Conservation (phyloP, 805 yeast species). For the Teunomyces pallodes region DNA sequence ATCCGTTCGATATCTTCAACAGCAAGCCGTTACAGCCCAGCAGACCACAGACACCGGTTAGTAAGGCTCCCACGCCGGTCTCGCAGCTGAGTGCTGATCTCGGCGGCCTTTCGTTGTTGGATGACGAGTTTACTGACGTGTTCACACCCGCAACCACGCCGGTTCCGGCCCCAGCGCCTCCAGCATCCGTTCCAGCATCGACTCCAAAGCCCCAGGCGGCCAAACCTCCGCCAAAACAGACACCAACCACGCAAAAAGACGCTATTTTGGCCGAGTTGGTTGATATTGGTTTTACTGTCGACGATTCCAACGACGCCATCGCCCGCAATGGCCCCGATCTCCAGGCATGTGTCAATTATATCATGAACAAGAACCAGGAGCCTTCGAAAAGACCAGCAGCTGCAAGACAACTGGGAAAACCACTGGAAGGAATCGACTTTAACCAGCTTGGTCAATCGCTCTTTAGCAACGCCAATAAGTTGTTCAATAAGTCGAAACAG, state of each 20-base stretch:
- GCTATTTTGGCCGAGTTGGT: constrained; percentile 62
- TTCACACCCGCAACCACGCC: constrained; percentile 13
- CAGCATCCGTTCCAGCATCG: not conserved
- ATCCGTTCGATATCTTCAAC: constrained; percentile 27
- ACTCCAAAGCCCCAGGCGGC: not conserved
- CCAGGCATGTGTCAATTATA: constrained; percentile 60
- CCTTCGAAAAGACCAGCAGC: not conserved
- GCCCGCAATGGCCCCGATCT: constrained; percentile 57
- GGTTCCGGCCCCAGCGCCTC: not conserved
- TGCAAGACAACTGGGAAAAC: too few relatives aligned
- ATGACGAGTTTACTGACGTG: constrained; percentile 45
- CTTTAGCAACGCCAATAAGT: constrained; percentile 56
- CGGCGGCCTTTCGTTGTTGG: constrained; percentile 24
- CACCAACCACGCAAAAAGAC: constrained; percentile 24
- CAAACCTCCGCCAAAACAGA: not conserved
- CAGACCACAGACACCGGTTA: not conserved
- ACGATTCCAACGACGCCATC: constrained; percentile 60
- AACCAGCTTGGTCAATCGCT: constrained; percentile 56
- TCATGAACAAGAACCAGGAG: constrained; percentile 46
- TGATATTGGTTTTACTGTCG: constrained; percentile 76
- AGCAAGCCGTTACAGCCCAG: not conserved
- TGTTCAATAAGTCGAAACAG: constrained; percentile 57
- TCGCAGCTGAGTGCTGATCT: not conserved
- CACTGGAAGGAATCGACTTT: constrained; percentile 16
- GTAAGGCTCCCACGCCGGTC: not conserved